Conservation (phyloP, 208 protist genomes). For the Leishmania guyanensis region DNA sequence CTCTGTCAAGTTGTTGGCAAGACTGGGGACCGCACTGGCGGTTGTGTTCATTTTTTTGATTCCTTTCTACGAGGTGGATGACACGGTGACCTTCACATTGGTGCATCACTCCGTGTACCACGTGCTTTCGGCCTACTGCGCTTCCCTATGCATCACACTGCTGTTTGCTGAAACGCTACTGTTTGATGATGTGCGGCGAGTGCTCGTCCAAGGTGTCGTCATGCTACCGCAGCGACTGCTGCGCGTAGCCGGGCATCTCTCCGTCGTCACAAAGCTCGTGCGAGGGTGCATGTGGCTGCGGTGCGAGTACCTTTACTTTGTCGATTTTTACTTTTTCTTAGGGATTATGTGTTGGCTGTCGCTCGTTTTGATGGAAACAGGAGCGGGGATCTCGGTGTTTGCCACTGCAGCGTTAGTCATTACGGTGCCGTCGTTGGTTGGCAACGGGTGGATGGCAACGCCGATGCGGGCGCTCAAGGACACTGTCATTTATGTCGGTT, state of each 20-base stretch:
- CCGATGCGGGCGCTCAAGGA: slow-evolving; percentile 19
- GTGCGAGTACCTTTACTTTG: slow-evolving; percentile 48
- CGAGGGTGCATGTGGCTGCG: slow-evolving; percentile 14
- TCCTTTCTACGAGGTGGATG: slow-evolving; percentile 26
- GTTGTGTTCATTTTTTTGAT: slow-evolving; percentile 29
- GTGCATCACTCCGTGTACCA: slow-evolving; percentile 10
- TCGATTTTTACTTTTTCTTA: slow-evolving; percentile 60
- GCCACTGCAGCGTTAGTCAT: slow-evolving; percentile 18
- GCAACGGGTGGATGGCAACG: slow-evolving; percentile 16
- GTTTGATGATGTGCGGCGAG: slow-evolving; percentile 26
- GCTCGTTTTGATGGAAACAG: slow-evolving; percentile 39
- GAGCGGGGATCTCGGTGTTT: slow-evolving; percentile 31
- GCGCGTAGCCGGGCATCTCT: slow-evolving; percentile 17
- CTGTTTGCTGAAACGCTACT: slow-evolving; percentile 38
- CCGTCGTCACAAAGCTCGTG: background rate
- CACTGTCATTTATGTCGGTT: slow-evolving; percentile 13
- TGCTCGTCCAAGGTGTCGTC: slow-evolving; percentile 22
- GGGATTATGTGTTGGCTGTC: slow-evolving; percentile 49
- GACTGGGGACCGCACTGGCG: slow-evolving; percentile 11
- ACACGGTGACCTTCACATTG: slow-evolving; percentile 15
- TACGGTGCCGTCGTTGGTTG: slow-evolving; percentile 28
- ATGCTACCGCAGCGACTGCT: slow-evolving; percentile 29
- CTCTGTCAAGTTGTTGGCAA: slow-evolving; percentile 13
- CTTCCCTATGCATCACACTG: slow-evolving; percentile 38
- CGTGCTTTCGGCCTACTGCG: slow-evolving; percentile 36